Evolutionary conservation across 768 basidiomycete genomes (phyloP).

Genomic region (Dioszegia aurantiaca): DNA sequence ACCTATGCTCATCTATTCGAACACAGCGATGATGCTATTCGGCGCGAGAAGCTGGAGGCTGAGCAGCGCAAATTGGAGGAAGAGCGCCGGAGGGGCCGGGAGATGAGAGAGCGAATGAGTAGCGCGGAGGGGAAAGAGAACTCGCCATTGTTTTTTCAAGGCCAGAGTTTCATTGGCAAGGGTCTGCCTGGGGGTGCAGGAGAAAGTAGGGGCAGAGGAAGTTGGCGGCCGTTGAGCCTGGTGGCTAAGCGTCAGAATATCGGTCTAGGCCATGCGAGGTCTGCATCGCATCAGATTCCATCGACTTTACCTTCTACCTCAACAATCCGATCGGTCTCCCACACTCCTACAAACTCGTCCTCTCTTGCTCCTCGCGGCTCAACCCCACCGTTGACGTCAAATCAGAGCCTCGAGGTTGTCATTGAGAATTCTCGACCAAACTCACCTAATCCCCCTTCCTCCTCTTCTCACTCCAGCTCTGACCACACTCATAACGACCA

Average conservation of each 20-base stretch:
- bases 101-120: slow-evolving; percentile 24
- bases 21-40: slow-evolving; percentile 11
- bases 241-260: slow-evolving; percentile 4
- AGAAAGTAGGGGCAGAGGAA: neutral
- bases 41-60: slow-evolving; percentile 15
- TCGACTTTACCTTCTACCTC: slow-evolving; percentile 1
- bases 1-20: slow-evolving; percentile 36
- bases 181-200: neutral
- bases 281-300: neutral
- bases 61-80: slow-evolving; percentile 29
- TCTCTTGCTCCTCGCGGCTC: neutral
- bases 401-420: slow-evolving; percentile 14
- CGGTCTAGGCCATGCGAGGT: neutral
- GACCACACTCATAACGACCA: too few relatives aligned
- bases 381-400: neutral
- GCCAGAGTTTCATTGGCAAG: too few relatives aligned
- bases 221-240: slow-evolving; percentile 31
- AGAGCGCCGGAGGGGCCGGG: slow-evolving; percentile 23
- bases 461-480: neutral
- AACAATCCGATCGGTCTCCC: slow-evolving; percentile 6
- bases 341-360: neutral
- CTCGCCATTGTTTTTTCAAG: too few relatives aligned
- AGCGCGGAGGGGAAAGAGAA: slow-evolving; percentile 2
- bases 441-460: neutral
- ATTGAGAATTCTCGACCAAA: neutral